phyloP scores from a whole-genome alignment of 225 moss, liverwort and hornwort genomes.

The Pleurozium schreberi region DNA sequence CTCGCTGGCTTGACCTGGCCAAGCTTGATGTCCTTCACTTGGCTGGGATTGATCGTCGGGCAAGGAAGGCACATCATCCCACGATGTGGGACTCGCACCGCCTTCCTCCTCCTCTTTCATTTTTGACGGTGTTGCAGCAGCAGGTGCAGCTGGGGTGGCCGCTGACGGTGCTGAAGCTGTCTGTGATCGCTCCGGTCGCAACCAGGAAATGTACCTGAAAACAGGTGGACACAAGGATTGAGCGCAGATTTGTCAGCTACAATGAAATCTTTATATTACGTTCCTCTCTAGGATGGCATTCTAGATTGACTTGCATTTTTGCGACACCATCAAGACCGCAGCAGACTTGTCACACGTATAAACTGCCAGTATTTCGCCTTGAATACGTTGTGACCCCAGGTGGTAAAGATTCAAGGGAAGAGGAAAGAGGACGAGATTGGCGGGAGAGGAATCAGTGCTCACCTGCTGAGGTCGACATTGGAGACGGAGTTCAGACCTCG shows the following conservation, averaged over 20 bases:
- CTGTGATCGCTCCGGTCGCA: slow-evolving; percentile 51
- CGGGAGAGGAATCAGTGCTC: neutral
- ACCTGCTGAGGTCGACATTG: slow-evolving; percentile 72
- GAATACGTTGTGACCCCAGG: neutral
- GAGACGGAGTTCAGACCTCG: slow-evolving; percentile 52
- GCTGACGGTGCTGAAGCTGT: neutral
- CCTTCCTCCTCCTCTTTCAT: slow-evolving; percentile 17
- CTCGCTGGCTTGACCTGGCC: slow-evolving; percentile 64
- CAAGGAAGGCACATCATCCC: slow-evolving; percentile 34
- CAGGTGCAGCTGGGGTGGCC: neutral
- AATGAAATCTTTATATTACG: neutral
- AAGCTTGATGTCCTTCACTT: slow-evolving; percentile 23
- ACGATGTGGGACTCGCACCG: slow-evolving; percentile 23
- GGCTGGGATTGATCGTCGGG: slow-evolving; percentile 31
- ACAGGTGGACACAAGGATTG: neutral
- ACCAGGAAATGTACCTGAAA: slow-evolving; percentile 44
- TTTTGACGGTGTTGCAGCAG: neutral
- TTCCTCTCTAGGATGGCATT: neutral
- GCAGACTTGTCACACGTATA: neutral
- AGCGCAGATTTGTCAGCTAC: neutral
- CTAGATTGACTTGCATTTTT: neutral
- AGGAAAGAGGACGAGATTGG: neutral
- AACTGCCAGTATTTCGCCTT: too few relatives aligned
- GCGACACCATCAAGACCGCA: neutral
- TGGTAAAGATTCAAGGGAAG: neutral